Base-by-base conservation (phyloP, 768 basidiomycete species). In the Panaeolus cyanescens region DNA sequence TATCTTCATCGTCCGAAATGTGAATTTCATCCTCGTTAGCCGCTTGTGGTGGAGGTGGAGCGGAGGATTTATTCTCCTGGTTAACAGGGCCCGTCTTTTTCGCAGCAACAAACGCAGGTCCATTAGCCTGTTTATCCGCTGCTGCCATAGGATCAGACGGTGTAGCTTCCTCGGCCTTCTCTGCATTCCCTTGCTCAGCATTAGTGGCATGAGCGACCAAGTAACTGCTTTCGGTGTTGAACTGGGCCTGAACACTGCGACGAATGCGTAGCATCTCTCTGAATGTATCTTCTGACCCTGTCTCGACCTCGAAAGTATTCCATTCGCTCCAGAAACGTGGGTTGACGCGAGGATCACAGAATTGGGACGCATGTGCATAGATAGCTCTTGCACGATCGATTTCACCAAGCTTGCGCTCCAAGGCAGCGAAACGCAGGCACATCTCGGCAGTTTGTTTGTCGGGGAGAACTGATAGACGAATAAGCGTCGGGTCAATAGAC, bases 211-310 rank as follows among this genome's bases (percentile, higher is more conserved):
- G 94, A 10, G 96, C 96, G 7, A 93, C 93, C 59, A 97, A 80
- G 74, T 95, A 96, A 42, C 90, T 91, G 50, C 91, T 92, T 75
- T 98, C 96, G 2, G 97, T 99, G 74, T 99, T 99, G 82, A 97
- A 99, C 70, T 95, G 93, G 28, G 96, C 95, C 75, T 99, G 97
- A 15, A 99, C 97, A 67, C 96, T 95, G 60, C 97, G 88, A 77
- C 96, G 97, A 80, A 99, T 97, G 34, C 96, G 88, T 61, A 95
- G 73, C 92, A 93, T 94, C 77, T 93, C 92, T 64, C 89, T 83
- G 88, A 99, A 99, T 0, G 97, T 99, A 72, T 99, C 97, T 74
- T 99, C 97, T 1, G 94, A 96, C 1, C 97, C 97, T 2, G 95
- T 97, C 73, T 99, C 97, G 69, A 99, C 94, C 77, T 99, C 97